These are phyloP conservation scores for Sarocladium brachiariae DNA, from an alignment of 2,329 filamentous ascomycete species.

Conservation along the genomic window DNA sequence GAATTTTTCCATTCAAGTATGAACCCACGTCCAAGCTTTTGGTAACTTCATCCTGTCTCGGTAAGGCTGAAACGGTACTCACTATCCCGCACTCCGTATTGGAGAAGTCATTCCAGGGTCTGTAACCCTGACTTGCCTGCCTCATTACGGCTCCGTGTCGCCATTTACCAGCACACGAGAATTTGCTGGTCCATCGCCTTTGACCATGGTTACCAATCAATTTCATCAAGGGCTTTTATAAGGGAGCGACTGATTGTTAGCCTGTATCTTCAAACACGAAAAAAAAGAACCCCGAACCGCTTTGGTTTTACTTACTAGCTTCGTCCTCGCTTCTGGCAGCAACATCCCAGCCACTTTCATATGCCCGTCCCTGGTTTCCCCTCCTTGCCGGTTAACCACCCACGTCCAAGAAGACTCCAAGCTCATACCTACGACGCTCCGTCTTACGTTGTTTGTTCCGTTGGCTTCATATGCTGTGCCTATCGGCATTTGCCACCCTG, in stretches of 20 bases:
- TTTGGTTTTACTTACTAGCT: background rate
- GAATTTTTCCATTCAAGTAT: too few relatives aligned
- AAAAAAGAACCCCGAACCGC: background rate
- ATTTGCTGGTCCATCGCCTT: background rate
- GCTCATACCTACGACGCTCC: too few relatives aligned
- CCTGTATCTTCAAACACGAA: background rate
- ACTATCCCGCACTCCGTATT: background rate
- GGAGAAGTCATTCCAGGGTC: background rate
- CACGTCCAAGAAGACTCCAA: too few relatives aligned
- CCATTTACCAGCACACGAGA: background rate
- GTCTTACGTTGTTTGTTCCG: too few relatives aligned
- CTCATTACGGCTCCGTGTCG: background rate
- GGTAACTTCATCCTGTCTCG: constrained; percentile 1
- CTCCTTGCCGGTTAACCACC: background rate
- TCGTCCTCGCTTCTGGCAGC: background rate
- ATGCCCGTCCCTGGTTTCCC: background rate
- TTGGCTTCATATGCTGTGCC: background rate
- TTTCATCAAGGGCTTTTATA: background rate
- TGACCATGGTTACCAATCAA: background rate
- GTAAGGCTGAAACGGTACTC: constrained; percentile 4
- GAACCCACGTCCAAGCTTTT: too few relatives aligned
- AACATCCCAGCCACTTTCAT: constrained; percentile 6
- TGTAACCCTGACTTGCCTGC: background rate
- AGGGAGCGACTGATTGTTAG: background rate
- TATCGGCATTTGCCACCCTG: background rate